These are phyloP conservation scores for Silene vulgaris DNA, from an alignment of 179 eudicot genomes.

Conservation along the genomic window DNA sequence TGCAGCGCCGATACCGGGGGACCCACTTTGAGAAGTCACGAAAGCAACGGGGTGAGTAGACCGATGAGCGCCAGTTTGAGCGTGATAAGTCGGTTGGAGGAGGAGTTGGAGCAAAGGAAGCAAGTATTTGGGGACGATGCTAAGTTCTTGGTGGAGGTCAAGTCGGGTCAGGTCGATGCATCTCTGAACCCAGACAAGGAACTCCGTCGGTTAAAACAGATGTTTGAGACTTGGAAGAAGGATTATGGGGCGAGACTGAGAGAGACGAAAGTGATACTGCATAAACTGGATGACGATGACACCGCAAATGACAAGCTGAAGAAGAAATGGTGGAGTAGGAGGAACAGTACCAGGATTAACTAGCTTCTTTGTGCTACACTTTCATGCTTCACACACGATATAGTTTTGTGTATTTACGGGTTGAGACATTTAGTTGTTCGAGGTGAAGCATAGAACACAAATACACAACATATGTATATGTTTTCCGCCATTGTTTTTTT, in stretches of 20 bases:
- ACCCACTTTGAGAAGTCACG: slow-evolving; percentile 35
- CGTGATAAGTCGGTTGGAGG: slow-evolving; percentile 75
- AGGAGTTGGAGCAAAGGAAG: slow-evolving; percentile 90
- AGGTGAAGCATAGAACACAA: no score
- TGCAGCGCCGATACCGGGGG: slow-evolving; percentile 57
- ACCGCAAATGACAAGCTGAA: slow-evolving; percentile 46
- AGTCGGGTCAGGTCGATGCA: slow-evolving; percentile 83
- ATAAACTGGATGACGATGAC: slow-evolving; percentile 74
- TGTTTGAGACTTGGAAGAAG: slow-evolving; percentile 95
- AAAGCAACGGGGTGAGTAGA: slow-evolving; percentile 42
- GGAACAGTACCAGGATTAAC: slow-evolving; percentile 57
- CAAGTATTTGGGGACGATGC: slow-evolving; percentile 93
- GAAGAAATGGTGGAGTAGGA: slow-evolving; percentile 94
- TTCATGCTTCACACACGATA: background rate
- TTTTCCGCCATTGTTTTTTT: background rate
- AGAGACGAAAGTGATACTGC: slow-evolving; percentile 79
- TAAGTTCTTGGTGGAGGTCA: slow-evolving; percentile 88
- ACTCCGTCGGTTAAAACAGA: slow-evolving; percentile 69
- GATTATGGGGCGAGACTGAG: slow-evolving; percentile 72
- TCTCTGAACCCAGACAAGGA: slow-evolving; percentile 77
- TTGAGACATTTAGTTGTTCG: no score
- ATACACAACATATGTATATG: slow-evolving; percentile 4
- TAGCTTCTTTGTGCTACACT: slow-evolving; percentile 13
- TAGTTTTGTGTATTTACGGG: no score
- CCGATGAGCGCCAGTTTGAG: slow-evolving; percentile 69